Conservation (phyloP, 805 yeast species). For the Nakazawaea anatomiae region DNA sequence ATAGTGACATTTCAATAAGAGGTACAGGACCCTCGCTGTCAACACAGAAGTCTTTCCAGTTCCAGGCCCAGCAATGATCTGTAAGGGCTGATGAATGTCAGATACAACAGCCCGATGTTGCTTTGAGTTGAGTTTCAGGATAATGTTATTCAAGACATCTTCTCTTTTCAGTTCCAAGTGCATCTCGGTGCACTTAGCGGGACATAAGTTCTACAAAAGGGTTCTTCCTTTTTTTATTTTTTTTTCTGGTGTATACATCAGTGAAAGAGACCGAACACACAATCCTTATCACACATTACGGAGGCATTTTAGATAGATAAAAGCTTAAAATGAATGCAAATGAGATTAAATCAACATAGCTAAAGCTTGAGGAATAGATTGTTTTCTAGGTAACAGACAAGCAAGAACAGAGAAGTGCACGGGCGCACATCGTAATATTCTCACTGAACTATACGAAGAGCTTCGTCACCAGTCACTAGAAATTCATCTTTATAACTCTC, state of each 20-base stretch:
- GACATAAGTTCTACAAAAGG: no score
- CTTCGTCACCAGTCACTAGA: constrained; percentile 4
- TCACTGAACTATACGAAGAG: constrained; percentile 4
- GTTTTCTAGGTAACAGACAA: no score
- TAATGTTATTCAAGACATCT: background rate
- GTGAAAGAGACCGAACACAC: no score
- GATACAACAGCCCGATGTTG: constrained; percentile 41
- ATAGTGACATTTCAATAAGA: constrained; percentile 45
- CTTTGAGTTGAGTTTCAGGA: constrained; percentile 26
- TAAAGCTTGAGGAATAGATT: no score
- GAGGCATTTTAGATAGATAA: no score
- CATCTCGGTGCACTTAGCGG: background rate
- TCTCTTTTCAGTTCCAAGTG: background rate
- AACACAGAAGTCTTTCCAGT: constrained; percentile 80
- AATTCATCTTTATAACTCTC: constrained; percentile 58
- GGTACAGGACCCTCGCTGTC: constrained; percentile 70
- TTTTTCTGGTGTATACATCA: no score
- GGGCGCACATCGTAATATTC: no score
- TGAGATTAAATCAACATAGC: no score
- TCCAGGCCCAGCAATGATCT: constrained; percentile 57
- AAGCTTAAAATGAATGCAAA: no score
- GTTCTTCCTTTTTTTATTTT: no score
- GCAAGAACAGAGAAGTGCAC: no score
- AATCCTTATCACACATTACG: no score
- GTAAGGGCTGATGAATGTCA: constrained; percentile 32